Base-by-base conservation (phyloP, 257 asterid species). In the Ligustrum vulgare region DNA sequence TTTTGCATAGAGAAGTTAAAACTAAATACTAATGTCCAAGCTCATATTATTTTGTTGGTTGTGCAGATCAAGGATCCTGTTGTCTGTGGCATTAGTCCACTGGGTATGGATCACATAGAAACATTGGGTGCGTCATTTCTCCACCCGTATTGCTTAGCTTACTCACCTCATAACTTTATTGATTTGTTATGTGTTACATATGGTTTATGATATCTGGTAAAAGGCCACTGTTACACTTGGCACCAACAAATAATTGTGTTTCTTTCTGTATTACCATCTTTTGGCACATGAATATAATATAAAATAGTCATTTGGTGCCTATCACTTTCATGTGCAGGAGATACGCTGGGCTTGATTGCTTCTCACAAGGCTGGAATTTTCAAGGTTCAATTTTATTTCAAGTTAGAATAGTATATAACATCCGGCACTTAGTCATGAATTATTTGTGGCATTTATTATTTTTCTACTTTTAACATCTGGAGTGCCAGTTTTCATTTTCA, bases 51-150 rank as follows among this genome's bases (percentile, higher is more conserved):
- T 72, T 23, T 32, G 39, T 70, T 39, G 49, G 70, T 69, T 71
- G 51, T 65, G 82, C 89, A 94, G 98, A 89, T 91, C 78, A 87
- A 89, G 84, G 74, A 86, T 74, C 98, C 97, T 69, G 85, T 89
- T 77, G 98, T 94, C 73, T 92, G 98, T 80, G 98, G 98, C 72
- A 85, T 94, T 80, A 84, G 92, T 81, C 88, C 98, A 36, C 86
- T 92, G 63, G 98, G 98, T 78, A 90, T 89, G 97, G 98, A 94
- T 82, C 98, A 94, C 85, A 87, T 88, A 93, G 98, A 94, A 86
- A 80, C 84, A 72, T 87, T 94, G 70, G 98, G 98, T 92, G 58
- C 32, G 84, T 84, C 73, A 60, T 60, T 69, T 67, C 69, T 79
- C 45, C 77, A 47, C 37, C 20, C 20, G 31, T 74, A 9, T 43